Percentiles rank a stretch among this genome's conserved stretches.
Evolutionary conservation across 2,329 filamentous ascomycete species (phyloP).

Genomic region (Arthrinium puccinioides): DNA sequence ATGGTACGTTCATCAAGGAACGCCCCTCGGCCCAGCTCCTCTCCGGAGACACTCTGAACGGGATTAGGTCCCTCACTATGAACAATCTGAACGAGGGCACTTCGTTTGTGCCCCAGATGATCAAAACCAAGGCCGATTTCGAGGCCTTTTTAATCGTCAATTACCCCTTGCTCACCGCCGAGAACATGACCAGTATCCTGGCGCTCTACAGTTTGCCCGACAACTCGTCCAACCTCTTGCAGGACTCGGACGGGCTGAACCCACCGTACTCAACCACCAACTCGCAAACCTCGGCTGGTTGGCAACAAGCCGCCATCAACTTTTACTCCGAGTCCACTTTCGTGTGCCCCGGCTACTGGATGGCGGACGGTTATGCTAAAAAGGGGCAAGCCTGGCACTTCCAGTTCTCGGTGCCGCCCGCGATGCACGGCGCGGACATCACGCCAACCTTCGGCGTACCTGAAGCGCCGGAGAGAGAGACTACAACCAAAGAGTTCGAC

Average conservation of each 20-base stretch:
- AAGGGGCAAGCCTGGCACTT: slow-evolving; percentile 34
- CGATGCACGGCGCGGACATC: slow-evolving; percentile 31
- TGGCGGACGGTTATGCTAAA: slow-evolving; percentile 37
- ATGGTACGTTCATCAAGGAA: slow-evolving; percentile 23
- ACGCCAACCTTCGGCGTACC: slow-evolving; percentile 24
- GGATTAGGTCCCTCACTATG: slow-evolving; percentile 21
- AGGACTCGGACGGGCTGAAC: slow-evolving; percentile 27
- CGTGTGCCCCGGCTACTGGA: slow-evolving; percentile 49
- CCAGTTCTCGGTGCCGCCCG: slow-evolving; percentile 37
- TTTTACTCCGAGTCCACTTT: slow-evolving; percentile 49
- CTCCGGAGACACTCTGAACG: slow-evolving; percentile 22
- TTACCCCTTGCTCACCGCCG: slow-evolving; percentile 24
- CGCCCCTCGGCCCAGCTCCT: slow-evolving; percentile 21
- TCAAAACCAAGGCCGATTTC: slow-evolving; percentile 23
- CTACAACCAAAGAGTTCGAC: slow-evolving; percentile 17
- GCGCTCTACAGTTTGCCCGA: slow-evolving; percentile 19
- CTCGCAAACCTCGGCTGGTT: slow-evolving; percentile 39
- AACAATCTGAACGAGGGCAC: slow-evolving; percentile 31
- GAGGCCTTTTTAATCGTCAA: slow-evolving; percentile 20
- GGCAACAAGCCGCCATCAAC: slow-evolving; percentile 46
- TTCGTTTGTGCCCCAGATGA: slow-evolving; percentile 26
- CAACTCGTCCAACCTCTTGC: slow-evolving; percentile 18
- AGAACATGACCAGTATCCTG: slow-evolving; percentile 24
- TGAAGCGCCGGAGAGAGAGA: slow-evolving; percentile 7
- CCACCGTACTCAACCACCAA: slow-evolving; percentile 41